These are phyloP conservation scores for Linnemannia schmuckeri DNA, from an alignment of 192 early-diverging fungal genomes.

Conservation along the genomic window DNA sequence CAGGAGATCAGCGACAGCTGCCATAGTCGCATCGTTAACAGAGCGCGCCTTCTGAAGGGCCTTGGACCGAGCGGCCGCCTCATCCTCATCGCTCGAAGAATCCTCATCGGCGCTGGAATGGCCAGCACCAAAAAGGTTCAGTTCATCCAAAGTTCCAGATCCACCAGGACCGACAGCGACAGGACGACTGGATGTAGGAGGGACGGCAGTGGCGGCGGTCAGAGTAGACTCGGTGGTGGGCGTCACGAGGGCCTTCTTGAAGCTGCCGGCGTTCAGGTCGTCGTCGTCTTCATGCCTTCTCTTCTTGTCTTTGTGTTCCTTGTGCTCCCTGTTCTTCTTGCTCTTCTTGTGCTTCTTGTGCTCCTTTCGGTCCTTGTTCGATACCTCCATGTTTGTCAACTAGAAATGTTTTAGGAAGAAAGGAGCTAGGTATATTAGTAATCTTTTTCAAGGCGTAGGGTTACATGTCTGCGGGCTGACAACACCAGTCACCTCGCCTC, in stretches of 20 bases:
- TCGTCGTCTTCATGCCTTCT: slow-evolving; percentile 3
- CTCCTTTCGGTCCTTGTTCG: not conserved
- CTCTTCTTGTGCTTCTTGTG: slow-evolving; percentile 4
- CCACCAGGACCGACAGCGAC: not conserved
- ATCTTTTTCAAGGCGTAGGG: too few species aligned
- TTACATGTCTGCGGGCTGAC: too few species aligned
- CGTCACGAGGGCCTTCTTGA: slow-evolving; percentile 35
- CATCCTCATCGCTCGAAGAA: slow-evolving; percentile 25
- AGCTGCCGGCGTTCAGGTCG: slow-evolving; percentile 12
- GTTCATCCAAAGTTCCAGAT: not conserved
- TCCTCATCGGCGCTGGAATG: slow-evolving; percentile 14
- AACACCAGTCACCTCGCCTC: too few species aligned
- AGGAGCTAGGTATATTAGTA: not conserved
- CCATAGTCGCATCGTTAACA: not conserved
- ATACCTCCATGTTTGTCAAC: not conserved
- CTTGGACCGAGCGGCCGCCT: not conserved
- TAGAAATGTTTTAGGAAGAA: not conserved
- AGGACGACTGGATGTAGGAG: not conserved
- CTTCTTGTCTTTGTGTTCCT: slow-evolving; percentile 2
- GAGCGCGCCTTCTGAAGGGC: not conserved
- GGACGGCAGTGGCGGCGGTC: not conserved
- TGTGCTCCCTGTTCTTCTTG: not conserved
- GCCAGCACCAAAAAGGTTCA: not conserved
- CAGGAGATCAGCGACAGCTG: not conserved
- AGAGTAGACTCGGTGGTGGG: not conserved